Conservation (phyloP, 2,329 filamentous ascomycete species). For the Colletotrichum musicola region DNA sequence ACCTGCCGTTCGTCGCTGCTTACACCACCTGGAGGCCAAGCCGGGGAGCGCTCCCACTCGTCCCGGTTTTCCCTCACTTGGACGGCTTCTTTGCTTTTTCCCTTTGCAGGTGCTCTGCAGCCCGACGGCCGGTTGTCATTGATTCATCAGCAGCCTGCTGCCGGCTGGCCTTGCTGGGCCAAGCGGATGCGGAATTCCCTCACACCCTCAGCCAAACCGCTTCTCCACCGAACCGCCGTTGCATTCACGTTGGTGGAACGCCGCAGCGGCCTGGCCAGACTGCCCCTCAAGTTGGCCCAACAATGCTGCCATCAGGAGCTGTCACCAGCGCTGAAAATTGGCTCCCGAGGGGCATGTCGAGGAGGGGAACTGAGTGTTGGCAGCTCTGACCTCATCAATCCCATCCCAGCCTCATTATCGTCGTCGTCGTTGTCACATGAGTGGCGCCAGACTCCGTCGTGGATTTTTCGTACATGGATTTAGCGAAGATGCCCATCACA, state of each 20-base stretch:
- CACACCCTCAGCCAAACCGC: conserved; percentile 32
- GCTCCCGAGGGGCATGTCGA: not conserved
- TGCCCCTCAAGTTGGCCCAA: conserved; percentile 23
- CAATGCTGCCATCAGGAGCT: not conserved
- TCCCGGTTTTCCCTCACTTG: conserved; percentile 9
- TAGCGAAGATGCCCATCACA: no score
- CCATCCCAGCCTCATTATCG: no score
- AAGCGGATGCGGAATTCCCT: conserved; percentile 21
- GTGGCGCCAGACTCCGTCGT: no score
- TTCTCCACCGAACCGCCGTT: conserved; percentile 22
- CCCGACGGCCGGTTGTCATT: conserved; percentile 1
- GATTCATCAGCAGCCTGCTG: conserved; percentile 20
- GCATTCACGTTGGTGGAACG: conserved; percentile 16
- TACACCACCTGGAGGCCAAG: not conserved
- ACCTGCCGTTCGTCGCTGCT: not conserved
- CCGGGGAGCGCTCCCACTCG: conserved; percentile 3
- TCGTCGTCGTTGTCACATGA: no score
- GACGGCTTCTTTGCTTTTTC: not conserved
- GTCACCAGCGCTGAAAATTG: conserved; percentile 13
- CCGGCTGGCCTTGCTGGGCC: conserved; percentile 1
- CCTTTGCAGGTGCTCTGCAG: not conserved
- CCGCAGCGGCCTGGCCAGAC: conserved; percentile 8
- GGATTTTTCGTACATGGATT: no score
- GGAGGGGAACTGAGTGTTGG: not conserved
- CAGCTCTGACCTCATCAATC: conserved; percentile 25